Base-by-base conservation (phyloP, 139 green algal genomes). In the Pleodorina starrii region DNA sequence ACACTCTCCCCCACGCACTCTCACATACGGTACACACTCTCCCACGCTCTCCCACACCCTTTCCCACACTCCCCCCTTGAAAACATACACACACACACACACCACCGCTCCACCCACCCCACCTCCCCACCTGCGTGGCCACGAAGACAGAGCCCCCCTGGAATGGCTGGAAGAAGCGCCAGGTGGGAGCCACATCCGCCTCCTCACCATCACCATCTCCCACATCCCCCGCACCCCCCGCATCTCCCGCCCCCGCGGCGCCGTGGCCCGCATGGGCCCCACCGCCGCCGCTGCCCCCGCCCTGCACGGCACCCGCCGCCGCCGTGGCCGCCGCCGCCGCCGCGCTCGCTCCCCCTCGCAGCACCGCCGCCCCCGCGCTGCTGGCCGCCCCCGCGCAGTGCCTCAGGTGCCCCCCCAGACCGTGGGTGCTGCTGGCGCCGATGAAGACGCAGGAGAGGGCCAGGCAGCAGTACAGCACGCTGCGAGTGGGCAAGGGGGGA, bases 121-220 rank as follows among this genome's bases (percentile, higher is more conserved):
- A 73, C 27, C 19, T 11, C 38, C 44, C 44, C 57, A 91, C 88
- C 82, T 98, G 96, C 5, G 94, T 96, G 4, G 94, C 92, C 38
- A 98, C 95, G 90, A 98, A 98, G 1, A 89, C 92, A 0, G 90
- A 92, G 32, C 96, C 96, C 29, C 96, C 91, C 60, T 85, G 71
- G 57, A 98, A 97, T 14, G 96, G 96, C 93, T 98, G 96, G 60
- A 93, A 98, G 86, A 98, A 98, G 46, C 85, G 90, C 96, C 96
- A 98, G 11, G 48, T 16, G 59, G 60, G 59, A 29, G 42, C 66
- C 43, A 29, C 80, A 5, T 36, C 80, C 27, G 25, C 40, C 14
- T 76, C 59, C 50, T 48, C 76, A 25, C 38, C 51, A 5, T 85
- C 78, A 0, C 21, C 36, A 6, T 19, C 42, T 17, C 48, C 76